Evolutionary conservation across 2,329 filamentous ascomycete genomes (phyloP), one percentile per base, ranked within the genome.

Genomic region (Myriosclerotinia duriaeana): DNA sequence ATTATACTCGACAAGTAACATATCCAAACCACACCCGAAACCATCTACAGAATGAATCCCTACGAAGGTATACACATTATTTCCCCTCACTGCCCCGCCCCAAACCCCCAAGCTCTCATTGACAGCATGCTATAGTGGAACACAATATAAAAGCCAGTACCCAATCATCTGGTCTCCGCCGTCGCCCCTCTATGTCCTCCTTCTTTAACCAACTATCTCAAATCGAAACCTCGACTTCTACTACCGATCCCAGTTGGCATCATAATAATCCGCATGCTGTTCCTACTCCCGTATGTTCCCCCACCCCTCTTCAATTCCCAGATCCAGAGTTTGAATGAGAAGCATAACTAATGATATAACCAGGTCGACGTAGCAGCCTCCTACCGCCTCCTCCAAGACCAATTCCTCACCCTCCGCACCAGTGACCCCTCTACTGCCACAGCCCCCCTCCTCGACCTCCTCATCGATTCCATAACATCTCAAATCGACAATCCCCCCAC

Each of bases 171-270:
- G 79, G 67, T 78, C 78, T 59, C 11, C 64, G 58, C 34, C 80
- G 80, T 12, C 85, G 87, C 52, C 78, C 85, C 69, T 85, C 88
- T 78, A 89, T 89, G 87, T 82, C 85, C 63, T 84, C 83, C 69
- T 89, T 88, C 74, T 83, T 87, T 68, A 78, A 83, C 76, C 81
- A 83, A 69, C 79, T 88, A 74, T 77, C 79, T 60, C 75, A 78
- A 64, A 76, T 77, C 66, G 73, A 77, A 44, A 76, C 77, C 61
- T 67, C 74, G 59, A 68, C 75, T 60, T 75, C 76, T 15, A 22
- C 67, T 12, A 63, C 64, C 30, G 64, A 66, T 50, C 60, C 48
- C 44, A 52, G 42, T 26, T 59, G 61, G 44, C 52, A 67, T n/a
- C 70, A 69, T 72, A 79, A 84, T 76, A 85, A 85, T 78, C 81